phyloP scores from a whole-genome alignment of 1,139 yeast genomes.

The Sugiyamaella grinbergsii region DNA sequence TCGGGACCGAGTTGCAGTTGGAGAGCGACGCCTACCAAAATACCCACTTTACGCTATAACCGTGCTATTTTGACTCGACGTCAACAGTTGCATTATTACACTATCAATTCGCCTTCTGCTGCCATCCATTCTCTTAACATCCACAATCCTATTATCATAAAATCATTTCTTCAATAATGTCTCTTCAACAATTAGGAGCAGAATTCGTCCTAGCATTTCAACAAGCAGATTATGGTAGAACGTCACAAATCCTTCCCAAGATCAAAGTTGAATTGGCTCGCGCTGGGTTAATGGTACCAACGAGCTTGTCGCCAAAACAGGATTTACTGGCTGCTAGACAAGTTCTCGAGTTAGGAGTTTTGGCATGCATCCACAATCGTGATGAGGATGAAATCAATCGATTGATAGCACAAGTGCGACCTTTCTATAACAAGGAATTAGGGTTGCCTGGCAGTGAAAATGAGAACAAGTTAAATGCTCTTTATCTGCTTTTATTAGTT shows the following conservation, averaged over 20 bases:
- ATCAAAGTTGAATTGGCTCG: constrained; percentile 79
- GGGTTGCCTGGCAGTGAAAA: constrained; percentile 59
- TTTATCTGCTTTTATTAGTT: constrained; percentile 72
- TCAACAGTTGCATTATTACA: too few relatives aligned
- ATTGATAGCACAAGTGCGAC: constrained; percentile 72
- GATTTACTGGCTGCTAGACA: constrained; percentile 80
- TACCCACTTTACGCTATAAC: too few relatives aligned
- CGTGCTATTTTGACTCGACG: too few relatives aligned
- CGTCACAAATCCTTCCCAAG: constrained; percentile 64
- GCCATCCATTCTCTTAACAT: background rate
- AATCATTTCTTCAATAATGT: constrained; percentile 26
- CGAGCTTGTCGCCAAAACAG: constrained; percentile 41
- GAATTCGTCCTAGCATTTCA: constrained; percentile 68
- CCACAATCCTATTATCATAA: background rate
- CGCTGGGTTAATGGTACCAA: constrained; percentile 76
- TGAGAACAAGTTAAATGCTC: constrained; percentile 74
- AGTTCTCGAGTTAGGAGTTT: constrained; percentile 84
- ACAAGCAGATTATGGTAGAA: constrained; percentile 58
- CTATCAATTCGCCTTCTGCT: constrained; percentile 1
- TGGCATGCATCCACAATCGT: constrained; percentile 65
- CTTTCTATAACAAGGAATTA: constrained; percentile 59
- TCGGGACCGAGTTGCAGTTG: too few relatives aligned
- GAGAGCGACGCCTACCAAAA: too few relatives aligned
- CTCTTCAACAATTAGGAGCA: constrained; percentile 50
- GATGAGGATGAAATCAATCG: constrained; percentile 70